phyloP scores from a whole-genome alignment of 1,284 basidiomycete genomes.

The Coniophora puteana region DNA sequence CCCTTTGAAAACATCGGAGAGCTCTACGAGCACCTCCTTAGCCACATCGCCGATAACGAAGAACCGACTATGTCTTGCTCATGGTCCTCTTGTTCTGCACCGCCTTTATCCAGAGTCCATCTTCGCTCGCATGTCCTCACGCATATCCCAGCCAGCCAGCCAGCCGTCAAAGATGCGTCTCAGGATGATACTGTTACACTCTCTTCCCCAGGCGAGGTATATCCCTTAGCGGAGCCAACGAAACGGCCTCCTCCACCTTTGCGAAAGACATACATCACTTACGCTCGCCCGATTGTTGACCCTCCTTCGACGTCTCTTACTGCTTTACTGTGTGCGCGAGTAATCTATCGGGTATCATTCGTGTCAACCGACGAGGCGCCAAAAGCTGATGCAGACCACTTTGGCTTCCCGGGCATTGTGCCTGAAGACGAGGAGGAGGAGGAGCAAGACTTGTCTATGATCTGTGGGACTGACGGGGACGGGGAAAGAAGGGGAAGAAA shows the following conservation, averaged over 20 bases:
- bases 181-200: constrained; percentile 69
- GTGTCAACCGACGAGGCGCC: constrained; percentile 67
- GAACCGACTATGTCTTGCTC: constrained; percentile 47
- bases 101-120: constrained; percentile 40
- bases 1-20: constrained; percentile 49
- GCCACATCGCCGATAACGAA: constrained; percentile 48
- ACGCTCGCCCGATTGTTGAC: constrained; percentile 52
- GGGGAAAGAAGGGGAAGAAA: constrained; percentile 63
- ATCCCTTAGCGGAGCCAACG: constrained; percentile 60
- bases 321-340: constrained; percentile 69
- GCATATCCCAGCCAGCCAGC: constrained; percentile 59
- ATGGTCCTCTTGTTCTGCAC: constrained; percentile 62
- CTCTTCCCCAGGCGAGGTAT: constrained; percentile 44
- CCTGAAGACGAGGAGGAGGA: constrained; percentile 63
- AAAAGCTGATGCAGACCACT: constrained; percentile 71
- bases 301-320: constrained; percentile 72
- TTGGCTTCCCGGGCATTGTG: constrained; percentile 74
- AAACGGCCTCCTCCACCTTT: constrained; percentile 59
- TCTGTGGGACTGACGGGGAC: constrained; percentile 46
- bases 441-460: constrained; percentile 27
- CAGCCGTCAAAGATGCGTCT: constrained; percentile 50
- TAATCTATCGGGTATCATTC: constrained; percentile 73
- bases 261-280: constrained; percentile 52
- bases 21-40: constrained; percentile 66
- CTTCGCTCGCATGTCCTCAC: constrained; percentile 69